Evolutionary conservation across 495 filamentous ascomycete genomes (phyloP).

Genomic region (Parachaetomium inaequale): DNA sequence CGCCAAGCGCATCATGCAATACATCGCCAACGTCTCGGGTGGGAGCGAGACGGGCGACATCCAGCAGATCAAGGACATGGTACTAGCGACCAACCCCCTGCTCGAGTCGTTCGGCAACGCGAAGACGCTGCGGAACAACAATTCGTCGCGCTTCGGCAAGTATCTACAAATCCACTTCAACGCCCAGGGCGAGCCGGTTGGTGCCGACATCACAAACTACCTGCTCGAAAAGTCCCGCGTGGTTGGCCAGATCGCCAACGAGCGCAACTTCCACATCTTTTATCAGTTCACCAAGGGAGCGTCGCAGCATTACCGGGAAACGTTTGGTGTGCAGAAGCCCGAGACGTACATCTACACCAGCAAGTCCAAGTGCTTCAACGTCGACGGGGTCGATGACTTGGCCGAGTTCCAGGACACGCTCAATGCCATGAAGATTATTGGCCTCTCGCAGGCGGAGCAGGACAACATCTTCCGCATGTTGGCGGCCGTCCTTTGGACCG

Average conservation of each 20-base stretch:
- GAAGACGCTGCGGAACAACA: slow-evolving; percentile 97
- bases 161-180: slow-evolving; percentile 99
- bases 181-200: slow-evolving; percentile 83
- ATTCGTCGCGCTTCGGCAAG: slow-evolving; percentile 97
- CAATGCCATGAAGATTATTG: slow-evolving; percentile 92
- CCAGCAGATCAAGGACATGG: slow-evolving; percentile 97
- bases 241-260: slow-evolving; percentile 90
- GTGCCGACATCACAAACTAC: slow-evolving; percentile 98
- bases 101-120: slow-evolving; percentile 98
- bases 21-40: slow-evolving; percentile 94
- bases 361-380: slow-evolving; percentile 87
- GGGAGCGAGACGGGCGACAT: slow-evolving; percentile 87
- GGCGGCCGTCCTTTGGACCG: slow-evolving; percentile 88
- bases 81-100: slow-evolving; percentile 94
- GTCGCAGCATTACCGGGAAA: slow-evolving; percentile 76
- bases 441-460: slow-evolving; percentile 82
- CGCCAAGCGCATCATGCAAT: slow-evolving; percentile 98
- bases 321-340: slow-evolving; percentile 83
- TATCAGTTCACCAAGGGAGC: slow-evolving; percentile 98
- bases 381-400: slow-evolving; percentile 86
- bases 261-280: slow-evolving; percentile 99
- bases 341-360: slow-evolving; percentile 95
- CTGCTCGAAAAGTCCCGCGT: slow-evolving; percentile 93
- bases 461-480: slow-evolving; percentile 97
- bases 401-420: slow-evolving; percentile 90